phyloP scores from a whole-genome alignment of 2,329 filamentous ascomycete genomes.

The Alternaria gansuensis region DNA sequence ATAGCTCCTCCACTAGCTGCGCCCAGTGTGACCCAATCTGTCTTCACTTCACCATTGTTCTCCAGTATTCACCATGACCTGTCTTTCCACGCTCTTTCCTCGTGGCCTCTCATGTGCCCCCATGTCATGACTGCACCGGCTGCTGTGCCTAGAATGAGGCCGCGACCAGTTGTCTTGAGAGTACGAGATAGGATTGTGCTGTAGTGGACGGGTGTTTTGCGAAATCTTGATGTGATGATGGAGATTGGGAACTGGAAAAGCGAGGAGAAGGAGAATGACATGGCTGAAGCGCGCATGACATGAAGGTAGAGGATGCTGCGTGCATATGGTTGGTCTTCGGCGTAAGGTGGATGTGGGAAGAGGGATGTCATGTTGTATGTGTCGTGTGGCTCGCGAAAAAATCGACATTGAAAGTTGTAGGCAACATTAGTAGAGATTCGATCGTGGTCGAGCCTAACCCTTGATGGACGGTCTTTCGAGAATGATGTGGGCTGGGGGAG shows the following conservation, averaged over 20 bases:
- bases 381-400: background rate
- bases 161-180: conserved; percentile 59
- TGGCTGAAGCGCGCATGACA: conserved; percentile 65
- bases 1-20: conserved; percentile 54
- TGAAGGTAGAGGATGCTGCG: conserved; percentile 67
- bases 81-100: conserved; percentile 71
- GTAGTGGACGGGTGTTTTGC: conserved; percentile 38
- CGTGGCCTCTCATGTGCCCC: conserved; percentile 63
- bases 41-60: conserved; percentile 63
- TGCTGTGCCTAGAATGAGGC: conserved; percentile 58
- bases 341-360: conserved; percentile 65
- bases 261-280: conserved; percentile 61
- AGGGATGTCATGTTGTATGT: conserved; percentile 61
- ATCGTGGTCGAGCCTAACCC: background rate
- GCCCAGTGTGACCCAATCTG: conserved; percentile 64
- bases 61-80: conserved; percentile 69
- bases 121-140: conserved; percentile 58
- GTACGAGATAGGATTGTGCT: conserved; percentile 44
- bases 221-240: conserved; percentile 37
- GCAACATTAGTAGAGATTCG: background rate
- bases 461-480: background rate
- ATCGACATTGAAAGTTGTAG: background rate
- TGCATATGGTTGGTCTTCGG: conserved; percentile 69
- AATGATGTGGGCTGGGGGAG: background rate
- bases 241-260: conserved; percentile 50